These are phyloP conservation scores for Cudoniella acicularis DNA, from an alignment of 495 filamentous ascomycete genomes.

Conservation along the genomic window DNA sequence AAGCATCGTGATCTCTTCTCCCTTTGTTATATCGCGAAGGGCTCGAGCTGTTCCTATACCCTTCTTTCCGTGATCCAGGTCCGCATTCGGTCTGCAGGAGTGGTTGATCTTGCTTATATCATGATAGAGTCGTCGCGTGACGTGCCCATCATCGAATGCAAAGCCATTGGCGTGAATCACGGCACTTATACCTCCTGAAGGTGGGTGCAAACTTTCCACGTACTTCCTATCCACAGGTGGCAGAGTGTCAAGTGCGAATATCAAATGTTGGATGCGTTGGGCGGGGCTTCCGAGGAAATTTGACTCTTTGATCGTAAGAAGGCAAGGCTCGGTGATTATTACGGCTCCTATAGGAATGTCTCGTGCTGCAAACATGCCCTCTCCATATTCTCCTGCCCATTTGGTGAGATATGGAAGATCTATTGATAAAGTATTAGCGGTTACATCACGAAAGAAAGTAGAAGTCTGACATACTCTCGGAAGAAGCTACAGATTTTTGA, in stretches of 20 bases:
- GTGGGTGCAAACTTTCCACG: background rate
- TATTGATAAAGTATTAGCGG: background rate
- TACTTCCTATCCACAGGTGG: background rate
- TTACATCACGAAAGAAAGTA: background rate
- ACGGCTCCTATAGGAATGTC: background rate
- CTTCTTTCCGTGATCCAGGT: background rate
- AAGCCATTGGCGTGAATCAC: background rate
- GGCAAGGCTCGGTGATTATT: background rate
- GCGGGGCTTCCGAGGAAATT: background rate
- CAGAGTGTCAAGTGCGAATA: background rate
- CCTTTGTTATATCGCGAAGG: background rate
- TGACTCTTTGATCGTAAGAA: background rate
- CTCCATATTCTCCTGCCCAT: background rate
- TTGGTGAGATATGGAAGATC: background rate
- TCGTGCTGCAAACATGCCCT: background rate
- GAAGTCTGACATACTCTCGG: background rate
- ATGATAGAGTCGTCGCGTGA: background rate
- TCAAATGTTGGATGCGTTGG: background rate
- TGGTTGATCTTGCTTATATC: conserved; percentile 1
- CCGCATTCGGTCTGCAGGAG: background rate
- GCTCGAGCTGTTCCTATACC: background rate
- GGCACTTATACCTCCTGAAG: background rate
- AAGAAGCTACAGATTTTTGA: background rate
- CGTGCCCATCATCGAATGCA: background rate
- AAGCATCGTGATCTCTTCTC: background rate